Conservation (phyloP, 805 yeast species). For the Blastobotrys chiropterorum region DNA sequence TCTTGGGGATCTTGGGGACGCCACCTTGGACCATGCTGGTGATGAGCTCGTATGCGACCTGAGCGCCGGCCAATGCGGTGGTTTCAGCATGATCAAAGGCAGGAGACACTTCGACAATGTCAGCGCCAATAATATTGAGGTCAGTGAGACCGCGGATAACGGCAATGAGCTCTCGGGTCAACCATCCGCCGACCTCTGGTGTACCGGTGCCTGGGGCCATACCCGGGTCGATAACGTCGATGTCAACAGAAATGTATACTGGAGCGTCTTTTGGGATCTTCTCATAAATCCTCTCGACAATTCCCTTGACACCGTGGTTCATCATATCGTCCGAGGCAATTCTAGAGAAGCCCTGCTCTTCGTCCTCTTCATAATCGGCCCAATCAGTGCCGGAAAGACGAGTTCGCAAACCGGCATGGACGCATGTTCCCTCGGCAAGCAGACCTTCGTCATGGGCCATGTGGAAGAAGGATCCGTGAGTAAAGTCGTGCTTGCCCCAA, state of each 20-base stretch:
- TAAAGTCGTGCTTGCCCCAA: conserved; percentile 62
- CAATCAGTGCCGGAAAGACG: conserved; percentile 55
- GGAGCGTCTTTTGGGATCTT: conserved; percentile 60
- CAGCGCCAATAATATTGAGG: conserved; percentile 63
- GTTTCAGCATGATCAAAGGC: conserved; percentile 56
- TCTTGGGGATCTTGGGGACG: background rate
- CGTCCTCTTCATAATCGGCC: conserved; percentile 63
- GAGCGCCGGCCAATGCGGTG: conserved; percentile 61
- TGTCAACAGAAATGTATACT: conserved; percentile 73
- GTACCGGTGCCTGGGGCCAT: conserved; percentile 78
- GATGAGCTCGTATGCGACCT: conserved; percentile 59
- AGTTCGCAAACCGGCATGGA: conserved; percentile 75
- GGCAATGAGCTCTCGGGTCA: conserved; percentile 55
- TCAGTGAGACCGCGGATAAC: conserved; percentile 56
- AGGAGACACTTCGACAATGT: conserved; percentile 68
- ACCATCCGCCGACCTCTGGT: conserved; percentile 70
- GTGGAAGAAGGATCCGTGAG: conserved; percentile 87
- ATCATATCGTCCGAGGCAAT: conserved; percentile 70
- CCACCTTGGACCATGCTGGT: conserved; percentile 55
- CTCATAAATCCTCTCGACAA: conserved; percentile 45
- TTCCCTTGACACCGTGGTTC: conserved; percentile 55
- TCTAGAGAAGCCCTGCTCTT: conserved; percentile 60
- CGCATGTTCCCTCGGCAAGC: conserved; percentile 47
- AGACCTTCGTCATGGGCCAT: conserved; percentile 67
- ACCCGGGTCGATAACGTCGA: conserved; percentile 65